These are phyloP conservation scores for Friedmanniomyces simplex DNA, from an alignment of 495 filamentous ascomycete species.

Conservation along the genomic window DNA sequence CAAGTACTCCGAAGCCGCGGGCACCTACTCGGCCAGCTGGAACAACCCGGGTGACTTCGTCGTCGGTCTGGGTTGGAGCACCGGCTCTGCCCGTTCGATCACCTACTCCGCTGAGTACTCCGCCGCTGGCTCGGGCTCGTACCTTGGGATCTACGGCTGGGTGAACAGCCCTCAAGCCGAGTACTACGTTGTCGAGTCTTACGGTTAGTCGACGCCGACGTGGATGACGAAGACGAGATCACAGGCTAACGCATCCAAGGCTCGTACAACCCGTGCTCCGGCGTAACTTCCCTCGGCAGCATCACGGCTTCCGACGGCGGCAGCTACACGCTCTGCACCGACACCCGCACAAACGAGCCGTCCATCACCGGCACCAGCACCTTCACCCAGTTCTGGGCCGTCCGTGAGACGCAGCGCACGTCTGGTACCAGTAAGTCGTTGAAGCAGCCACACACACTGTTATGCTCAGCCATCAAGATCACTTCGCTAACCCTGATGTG, in stretches of 20 bases:
- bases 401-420: constrained; percentile 10
- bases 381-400: constrained; percentile 13
- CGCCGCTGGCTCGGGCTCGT: constrained; percentile 38
- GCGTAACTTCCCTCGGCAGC: constrained; percentile 36
- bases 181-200: constrained; percentile 15
- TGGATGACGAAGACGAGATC: not conserved
- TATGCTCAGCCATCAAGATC: not conserved
- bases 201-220: not conserved
- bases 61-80: constrained; percentile 1
- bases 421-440: constrained; percentile 6
- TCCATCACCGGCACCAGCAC: constrained; percentile 14
- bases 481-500: not conserved
- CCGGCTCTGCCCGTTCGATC: constrained; percentile 15
- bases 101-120: constrained; percentile 42
- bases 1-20: constrained; percentile 3
- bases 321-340: constrained; percentile 12
- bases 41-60: constrained; percentile 4
- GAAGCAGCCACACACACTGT: too few species aligned
- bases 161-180: constrained; percentile 10
- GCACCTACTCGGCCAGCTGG: constrained; percentile 6
- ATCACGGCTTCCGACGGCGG: constrained; percentile 8
- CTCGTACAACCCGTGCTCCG: constrained; percentile 43
- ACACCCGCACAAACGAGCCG: constrained; percentile 13
- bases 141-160: constrained; percentile 32
- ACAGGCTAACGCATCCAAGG: not conserved